Conservation (phyloP, 257 asterid genomes). For the Solanum chmielewskii region DNA sequence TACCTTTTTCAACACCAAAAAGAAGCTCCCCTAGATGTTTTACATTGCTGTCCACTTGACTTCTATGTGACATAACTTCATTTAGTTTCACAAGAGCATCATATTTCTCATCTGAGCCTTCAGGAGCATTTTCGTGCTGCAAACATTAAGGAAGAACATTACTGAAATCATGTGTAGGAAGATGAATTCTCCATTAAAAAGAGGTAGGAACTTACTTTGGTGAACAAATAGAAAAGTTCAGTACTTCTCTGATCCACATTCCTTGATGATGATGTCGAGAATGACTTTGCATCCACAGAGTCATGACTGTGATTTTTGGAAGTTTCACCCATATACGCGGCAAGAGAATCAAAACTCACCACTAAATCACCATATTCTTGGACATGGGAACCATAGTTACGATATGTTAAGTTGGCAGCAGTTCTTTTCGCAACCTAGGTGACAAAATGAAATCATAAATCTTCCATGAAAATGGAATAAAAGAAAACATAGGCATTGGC, state of each 20-base stretch:
- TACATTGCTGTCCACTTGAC: slow-evolving; percentile 59
- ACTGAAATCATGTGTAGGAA: too few species aligned
- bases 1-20: slow-evolving; percentile 68
- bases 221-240: too few species aligned
- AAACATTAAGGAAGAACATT: not conserved
- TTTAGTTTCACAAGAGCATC: slow-evolving; percentile 68
- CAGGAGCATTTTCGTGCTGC: slow-evolving; percentile 57
- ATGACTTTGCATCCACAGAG: too few species aligned
- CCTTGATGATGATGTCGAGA: too few species aligned
- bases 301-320: too few species aligned
- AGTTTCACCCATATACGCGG: not conserved
- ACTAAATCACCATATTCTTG: not conserved
- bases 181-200: too few species aligned
- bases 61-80: slow-evolving; percentile 68
- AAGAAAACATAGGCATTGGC: too few species aligned
- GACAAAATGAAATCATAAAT: too few species aligned
- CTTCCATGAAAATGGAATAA: too few species aligned
- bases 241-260: too few species aligned
- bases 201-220: too few species aligned
- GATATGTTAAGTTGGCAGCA: not conserved
- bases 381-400: not conserved
- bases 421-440: too few species aligned
- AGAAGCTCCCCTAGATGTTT: slow-evolving; percentile 63
- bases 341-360: not conserved
- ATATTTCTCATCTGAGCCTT: slow-evolving; percentile 54